Conservation (phyloP, 140 eudicot genomes). For the Stevia rebaudiana region DNA sequence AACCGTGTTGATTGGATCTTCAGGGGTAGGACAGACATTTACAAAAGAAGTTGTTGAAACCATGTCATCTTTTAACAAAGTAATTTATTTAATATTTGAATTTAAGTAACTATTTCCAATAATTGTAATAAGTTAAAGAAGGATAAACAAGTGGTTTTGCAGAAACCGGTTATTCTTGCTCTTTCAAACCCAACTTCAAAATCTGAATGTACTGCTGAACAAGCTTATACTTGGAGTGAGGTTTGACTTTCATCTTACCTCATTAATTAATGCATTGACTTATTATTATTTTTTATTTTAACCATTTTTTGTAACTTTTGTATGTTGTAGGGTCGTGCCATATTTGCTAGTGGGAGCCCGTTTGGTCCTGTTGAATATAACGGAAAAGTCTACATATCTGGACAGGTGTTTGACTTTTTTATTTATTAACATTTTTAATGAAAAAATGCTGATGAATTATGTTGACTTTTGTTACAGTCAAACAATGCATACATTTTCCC, state of each 20-base stretch:
- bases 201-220: slow-evolving; percentile 89
- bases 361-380: slow-evolving; percentile 68
- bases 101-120: background rate
- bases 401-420: slow-evolving; percentile 50
- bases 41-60: slow-evolving; percentile 77
- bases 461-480: slow-evolving; percentile 37
- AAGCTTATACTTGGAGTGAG: slow-evolving; percentile 89
- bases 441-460: background rate
- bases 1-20: slow-evolving; percentile 77
- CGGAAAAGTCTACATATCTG: slow-evolving; percentile 58
- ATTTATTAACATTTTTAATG: background rate
- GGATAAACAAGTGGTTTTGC: slow-evolving; percentile 15
- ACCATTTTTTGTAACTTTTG: background rate
- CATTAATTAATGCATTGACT: background rate
- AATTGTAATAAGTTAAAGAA: background rate
- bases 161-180: slow-evolving; percentile 85
- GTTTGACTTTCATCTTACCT: slow-evolving; percentile 28
- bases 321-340: slow-evolving; percentile 65
- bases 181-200: slow-evolving; percentile 93
- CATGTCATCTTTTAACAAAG: slow-evolving; percentile 72
- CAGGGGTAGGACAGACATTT: slow-evolving; percentile 82
- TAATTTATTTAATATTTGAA: slow-evolving; percentile 14
- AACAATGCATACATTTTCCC: slow-evolving; percentile 83
- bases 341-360: slow-evolving; percentile 90
- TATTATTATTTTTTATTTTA: background rate